phyloP scores from a whole-genome alignment of 495 filamentous ascomycete species.

The Articulospora tetracladia region DNA sequence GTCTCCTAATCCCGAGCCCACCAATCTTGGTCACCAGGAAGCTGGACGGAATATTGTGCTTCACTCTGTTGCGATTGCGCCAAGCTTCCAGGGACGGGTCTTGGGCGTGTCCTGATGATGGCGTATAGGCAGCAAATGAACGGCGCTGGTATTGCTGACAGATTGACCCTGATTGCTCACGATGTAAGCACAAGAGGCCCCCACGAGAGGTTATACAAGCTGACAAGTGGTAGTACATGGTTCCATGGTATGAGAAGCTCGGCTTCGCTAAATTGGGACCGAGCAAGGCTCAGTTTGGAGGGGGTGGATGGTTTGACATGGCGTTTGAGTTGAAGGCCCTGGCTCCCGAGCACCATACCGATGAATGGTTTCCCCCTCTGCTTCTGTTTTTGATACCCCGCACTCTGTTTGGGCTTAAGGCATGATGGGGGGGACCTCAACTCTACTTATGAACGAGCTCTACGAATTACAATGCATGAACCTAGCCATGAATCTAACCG shows the following conservation, averaged over 20 bases:
- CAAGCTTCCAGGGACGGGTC: conserved; percentile 68
- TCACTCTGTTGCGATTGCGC: conserved; percentile 78
- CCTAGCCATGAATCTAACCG: background rate
- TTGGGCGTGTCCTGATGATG: conserved; percentile 74
- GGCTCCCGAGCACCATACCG: conserved; percentile 21
- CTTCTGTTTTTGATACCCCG: conserved; percentile 20
- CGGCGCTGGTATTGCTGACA: conserved; percentile 61
- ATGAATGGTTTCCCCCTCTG: conserved; percentile 1
- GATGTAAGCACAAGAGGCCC: conserved; percentile 39
- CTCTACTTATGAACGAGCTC: background rate
- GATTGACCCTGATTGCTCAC: conserved; percentile 75
- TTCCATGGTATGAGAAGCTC: conserved; percentile 71
- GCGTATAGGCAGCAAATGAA: conserved; percentile 66
- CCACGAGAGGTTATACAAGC: background rate
- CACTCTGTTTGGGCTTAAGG: background rate
- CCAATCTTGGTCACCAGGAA: conserved; percentile 58
- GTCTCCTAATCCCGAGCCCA: conserved; percentile 25
- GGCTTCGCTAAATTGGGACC: conserved; percentile 67
- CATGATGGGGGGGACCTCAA: background rate
- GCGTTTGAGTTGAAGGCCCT: conserved; percentile 31
- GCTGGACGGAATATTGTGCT: conserved; percentile 69
- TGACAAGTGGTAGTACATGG: conserved; percentile 34
- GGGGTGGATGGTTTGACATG: conserved; percentile 80
- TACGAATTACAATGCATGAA: background rate
- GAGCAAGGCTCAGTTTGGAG: conserved; percentile 63